These are phyloP conservation scores for Simmondsia chinensis DNA, from an alignment of 148 eudicot species.

Conservation along the genomic window DNA sequence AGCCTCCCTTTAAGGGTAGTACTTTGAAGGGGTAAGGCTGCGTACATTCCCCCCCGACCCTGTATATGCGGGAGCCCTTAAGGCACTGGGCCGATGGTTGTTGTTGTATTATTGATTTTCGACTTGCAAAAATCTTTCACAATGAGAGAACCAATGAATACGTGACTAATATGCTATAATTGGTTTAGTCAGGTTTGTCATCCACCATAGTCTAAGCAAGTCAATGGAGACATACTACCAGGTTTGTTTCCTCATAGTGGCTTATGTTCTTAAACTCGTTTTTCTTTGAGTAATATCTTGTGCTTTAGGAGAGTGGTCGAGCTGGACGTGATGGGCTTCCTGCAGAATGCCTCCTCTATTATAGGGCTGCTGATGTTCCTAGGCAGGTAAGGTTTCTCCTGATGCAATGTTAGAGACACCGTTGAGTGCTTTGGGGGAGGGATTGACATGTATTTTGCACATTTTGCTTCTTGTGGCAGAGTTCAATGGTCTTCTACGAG, in stretches of 20 bases:
- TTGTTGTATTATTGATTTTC: too few relatives aligned
- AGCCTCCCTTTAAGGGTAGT: too few relatives aligned
- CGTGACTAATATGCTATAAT: slow-evolving; percentile 6
- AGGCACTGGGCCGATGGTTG: too few relatives aligned
- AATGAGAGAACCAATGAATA: not conserved
- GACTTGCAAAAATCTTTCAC: not conserved
- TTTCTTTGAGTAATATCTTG: slow-evolving; percentile 3
- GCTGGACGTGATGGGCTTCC: slow-evolving; percentile 99
- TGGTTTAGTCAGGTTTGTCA: slow-evolving; percentile 94
- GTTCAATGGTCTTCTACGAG: slow-evolving; percentile 98
- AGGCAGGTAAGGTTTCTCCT: slow-evolving; percentile 53
- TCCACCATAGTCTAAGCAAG: slow-evolving; percentile 97
- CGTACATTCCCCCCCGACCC: too few relatives aligned
- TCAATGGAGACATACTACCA: slow-evolving; percentile 99
- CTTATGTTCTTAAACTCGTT: not conserved
- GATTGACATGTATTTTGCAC: not conserved
- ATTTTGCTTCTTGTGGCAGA: slow-evolving; percentile 45
- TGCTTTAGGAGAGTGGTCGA: slow-evolving; percentile 92
- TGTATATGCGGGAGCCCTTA: too few relatives aligned
- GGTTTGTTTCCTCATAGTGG: slow-evolving; percentile 29
- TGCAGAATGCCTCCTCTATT: slow-evolving; percentile 83
- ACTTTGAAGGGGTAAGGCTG: too few relatives aligned
- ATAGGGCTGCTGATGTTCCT: slow-evolving; percentile 89
- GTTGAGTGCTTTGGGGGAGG: too few relatives aligned
- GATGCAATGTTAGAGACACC: not conserved